These are phyloP conservation scores for Prunus padus DNA, from an alignment of 306 rosid species.

Conservation along the genomic window DNA sequence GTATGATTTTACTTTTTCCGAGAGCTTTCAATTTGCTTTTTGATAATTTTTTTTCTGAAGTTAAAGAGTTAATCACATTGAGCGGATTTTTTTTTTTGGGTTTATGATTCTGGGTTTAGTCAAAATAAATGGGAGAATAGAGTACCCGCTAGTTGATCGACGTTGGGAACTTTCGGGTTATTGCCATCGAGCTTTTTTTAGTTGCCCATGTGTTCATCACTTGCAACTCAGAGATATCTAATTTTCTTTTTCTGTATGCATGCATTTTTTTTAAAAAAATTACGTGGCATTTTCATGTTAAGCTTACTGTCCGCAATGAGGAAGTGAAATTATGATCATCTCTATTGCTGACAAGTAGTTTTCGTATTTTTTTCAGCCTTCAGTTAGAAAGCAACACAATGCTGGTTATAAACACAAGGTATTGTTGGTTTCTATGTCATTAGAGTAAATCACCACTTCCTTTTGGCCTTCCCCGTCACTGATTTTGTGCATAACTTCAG, in stretches of 20 bases:
- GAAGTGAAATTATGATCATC: background rate
- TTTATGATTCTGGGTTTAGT: background rate
- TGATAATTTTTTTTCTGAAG: background rate
- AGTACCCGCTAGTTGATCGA: background rate
- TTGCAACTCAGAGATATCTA: background rate
- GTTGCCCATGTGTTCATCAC: background rate
- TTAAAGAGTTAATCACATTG: background rate
- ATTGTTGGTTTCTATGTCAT: background rate
- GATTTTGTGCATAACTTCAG: constrained; percentile 31
- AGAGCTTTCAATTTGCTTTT: background rate
- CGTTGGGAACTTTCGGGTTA: background rate
- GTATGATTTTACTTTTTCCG: background rate
- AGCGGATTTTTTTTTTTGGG: background rate
- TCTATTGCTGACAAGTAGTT: constrained; percentile 11
- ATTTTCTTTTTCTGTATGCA: background rate
- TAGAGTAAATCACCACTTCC: background rate
- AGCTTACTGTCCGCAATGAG: background rate
- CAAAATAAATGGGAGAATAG: background rate
- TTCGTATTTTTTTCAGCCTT: constrained; percentile 58
- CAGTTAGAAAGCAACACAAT: constrained; percentile 96
- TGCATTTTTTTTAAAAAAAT: background rate
- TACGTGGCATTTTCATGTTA: background rate
- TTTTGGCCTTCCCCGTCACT: background rate
- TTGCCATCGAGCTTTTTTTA: background rate
- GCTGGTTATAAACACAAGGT: constrained; percentile 99